A percentile compares a stretch with the other conserved stretches of the same genome.
Conservation (phyloP, 2,329 filamentous ascomycete genomes). For the Nemania serpens region DNA sequence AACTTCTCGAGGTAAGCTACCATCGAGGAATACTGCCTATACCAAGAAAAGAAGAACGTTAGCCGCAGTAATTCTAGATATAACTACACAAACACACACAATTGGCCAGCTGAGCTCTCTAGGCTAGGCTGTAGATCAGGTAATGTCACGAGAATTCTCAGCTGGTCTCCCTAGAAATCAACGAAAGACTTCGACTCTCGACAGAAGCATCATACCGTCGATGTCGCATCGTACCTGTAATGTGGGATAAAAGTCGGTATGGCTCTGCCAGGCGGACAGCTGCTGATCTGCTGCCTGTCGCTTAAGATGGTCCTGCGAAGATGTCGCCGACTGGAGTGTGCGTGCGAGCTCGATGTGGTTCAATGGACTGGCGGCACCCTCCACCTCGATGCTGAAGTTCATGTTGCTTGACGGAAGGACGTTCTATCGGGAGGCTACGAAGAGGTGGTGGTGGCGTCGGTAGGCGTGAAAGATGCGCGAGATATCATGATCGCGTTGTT, state of each 20-base stretch:
- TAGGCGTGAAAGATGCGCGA: not conserved
- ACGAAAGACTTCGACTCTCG: too few relatives aligned
- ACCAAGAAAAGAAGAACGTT: not conserved
- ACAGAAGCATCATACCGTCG: slow-evolving; percentile 5
- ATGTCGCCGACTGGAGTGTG: slow-evolving; percentile 66
- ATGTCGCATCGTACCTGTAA: slow-evolving; percentile 60
- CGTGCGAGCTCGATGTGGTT: slow-evolving; percentile 66
- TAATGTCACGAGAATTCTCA: too few relatives aligned
- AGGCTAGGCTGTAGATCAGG: too few relatives aligned
- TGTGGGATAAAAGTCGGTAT: slow-evolving; percentile 67
- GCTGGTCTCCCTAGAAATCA: too few relatives aligned
- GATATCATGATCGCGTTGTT: slow-evolving; percentile 8
- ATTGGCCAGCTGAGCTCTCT: too few relatives aligned
- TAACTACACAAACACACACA: too few relatives aligned
- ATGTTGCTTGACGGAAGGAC: slow-evolving; percentile 48
- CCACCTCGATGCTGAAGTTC: slow-evolving; percentile 76
- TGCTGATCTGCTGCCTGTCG: slow-evolving; percentile 72
- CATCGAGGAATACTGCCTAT: slow-evolving; percentile 81
- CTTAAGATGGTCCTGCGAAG: slow-evolving; percentile 60
- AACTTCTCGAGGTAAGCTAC: slow-evolving; percentile 73
- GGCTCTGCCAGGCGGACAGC: slow-evolving; percentile 71
- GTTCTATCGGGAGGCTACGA: not conserved
- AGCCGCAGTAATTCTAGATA: too few relatives aligned
- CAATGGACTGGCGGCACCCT: slow-evolving; percentile 79
- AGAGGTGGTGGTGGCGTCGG: not conserved